Evolutionary conservation across 177 flowering plant species (phyloP), one percentile per base, ranked within the genome.

Genomic region (Tripterygium wilfordii): DNA sequence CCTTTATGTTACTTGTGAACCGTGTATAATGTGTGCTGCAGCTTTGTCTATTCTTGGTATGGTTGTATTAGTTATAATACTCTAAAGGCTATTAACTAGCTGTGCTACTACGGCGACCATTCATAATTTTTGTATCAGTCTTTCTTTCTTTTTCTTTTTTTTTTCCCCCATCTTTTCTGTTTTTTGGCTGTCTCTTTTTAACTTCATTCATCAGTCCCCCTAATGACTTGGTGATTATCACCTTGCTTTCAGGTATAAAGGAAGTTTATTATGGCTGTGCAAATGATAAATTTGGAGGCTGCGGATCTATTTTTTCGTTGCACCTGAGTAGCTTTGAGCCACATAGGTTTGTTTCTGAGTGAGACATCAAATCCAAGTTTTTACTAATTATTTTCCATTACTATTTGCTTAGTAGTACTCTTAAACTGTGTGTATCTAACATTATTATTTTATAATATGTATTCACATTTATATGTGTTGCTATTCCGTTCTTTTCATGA

Each of bases 1-100:
- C 51, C 85, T 92, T 26, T 92, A 85, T 72, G 98, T 92, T 29
- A 88, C 98, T 10, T 88, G 96, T 70, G 98, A 92, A 74, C 96
- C 96, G 9, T 92, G 98, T 59, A 92, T 92, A 32, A 92, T 92
- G 98, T 92, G 98, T 66, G 96, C 96, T 7, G 58, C 81, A 17
- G 88, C 95, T 22, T 70, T 89, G 29, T 87, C 95, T 15, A 68
- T 82, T 56, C 68, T 88, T 54, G 97, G 96, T 81, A 64, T 64
- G 70, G 36, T 44, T 30, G 17, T 48, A 13, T 24, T 40, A 39
- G 27, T 38, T 35, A 30, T 12, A 30, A 20, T 40, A 14, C 30
- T 25, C 10, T 42, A 4, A 9, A 6, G 4, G 26, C 14, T 4
- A 40, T 20, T 20, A 9, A 10, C 44, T 13, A 14, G n/a, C 5